Evolutionary conservation across 164 flowering plant species (phyloP), one percentile per base, ranked within the genome.

Genomic region (Umbellularia californica): DNA sequence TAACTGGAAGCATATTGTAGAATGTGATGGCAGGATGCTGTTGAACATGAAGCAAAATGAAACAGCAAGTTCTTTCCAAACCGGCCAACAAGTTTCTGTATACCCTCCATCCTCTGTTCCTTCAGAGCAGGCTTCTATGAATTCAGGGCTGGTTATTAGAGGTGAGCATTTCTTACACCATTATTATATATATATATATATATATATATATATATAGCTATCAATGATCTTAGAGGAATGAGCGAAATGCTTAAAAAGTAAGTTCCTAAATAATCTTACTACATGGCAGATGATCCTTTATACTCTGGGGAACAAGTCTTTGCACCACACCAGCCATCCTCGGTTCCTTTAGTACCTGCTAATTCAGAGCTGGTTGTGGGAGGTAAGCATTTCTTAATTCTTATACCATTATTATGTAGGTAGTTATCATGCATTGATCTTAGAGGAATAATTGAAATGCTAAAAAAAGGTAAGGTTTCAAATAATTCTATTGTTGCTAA

Each of bases 1-100:
- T 20, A 92, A 95, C 71, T 95, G 99, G 99, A 85, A 84, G 85
- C 85, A 87, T 82, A 98, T 93, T 17, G 74, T 92, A 78, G 99
- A 95, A 82, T 95, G 92, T 81, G 99, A 95, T 79, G 89, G 93
- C 68, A 86, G 91, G 77, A 86, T 92, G 72, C 90, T 93, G 15
- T 41, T 89, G 71, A 82, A 83, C 80, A 82, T 78, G 30, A 86
- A 83, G 72, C 87, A 87, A 70, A 79, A 52, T 65, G 85, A 83
- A 79, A 80, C 74, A 28, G 72, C 74, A 1, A 77, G 62, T 81
- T 58, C 86, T 70, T 79, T 86, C 19, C 80, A 79, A 60, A 69
- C 60, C 72, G 85, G 83, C 68, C 88, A 89, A 62, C 93, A 89
- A 47, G 75, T 78, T 58, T 72, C 81, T 76, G 76, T 84, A 30